Base-by-base conservation (phyloP, 2,329 filamentous ascomycete species). In the Colletotrichum sp. region DNA sequence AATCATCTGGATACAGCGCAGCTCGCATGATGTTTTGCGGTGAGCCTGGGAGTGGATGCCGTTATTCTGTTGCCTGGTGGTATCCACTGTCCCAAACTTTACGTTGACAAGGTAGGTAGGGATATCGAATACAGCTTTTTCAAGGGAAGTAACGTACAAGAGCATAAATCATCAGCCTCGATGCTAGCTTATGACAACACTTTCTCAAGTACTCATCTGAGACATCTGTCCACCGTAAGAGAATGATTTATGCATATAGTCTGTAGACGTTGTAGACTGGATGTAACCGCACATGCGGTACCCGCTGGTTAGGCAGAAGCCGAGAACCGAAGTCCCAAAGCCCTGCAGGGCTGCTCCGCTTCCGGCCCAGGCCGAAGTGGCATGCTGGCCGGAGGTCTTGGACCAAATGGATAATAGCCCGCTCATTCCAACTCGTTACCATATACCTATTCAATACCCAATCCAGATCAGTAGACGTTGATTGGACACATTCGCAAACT, bases 71-170 rank as follows among this genome's bases (percentile, higher is more conserved):
- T 52, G 43, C 43, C 43, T 52, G n/a, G 43, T 21, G 2, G 43
- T 52, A 52, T 13, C 43, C 43, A 52, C 43, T 8, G 10, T 21
- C 6, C n/a, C n/a, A 21, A 52, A 52, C 10, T 21, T 52, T 3
- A 13, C n/a, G 3, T 13, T 48, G 10, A 21, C 9, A 6, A 36
- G 7, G 3, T n/a, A 36, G 7, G 3, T n/a, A 6, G 18, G 8
- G 0, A 10, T 1, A 13, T 48, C 3, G 43, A 2, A 4, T 7
- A 1, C 43, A 13, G 18, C 18, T 13, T 48, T 2, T 1, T 48
- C 3, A 43, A 0, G 18, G 9, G 6, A 52, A 52, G 43, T 6
- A 24, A 21, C 2, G 1, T 52, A 24, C 2, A 52, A 21, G 43
- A n/a, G 38, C 9, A n/a, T n/a, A 21, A 12, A n/a, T 18, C 38